phyloP scores from a whole-genome alignment of 75 land plant genomes.

The Cryptomeria japonica region DNA sequence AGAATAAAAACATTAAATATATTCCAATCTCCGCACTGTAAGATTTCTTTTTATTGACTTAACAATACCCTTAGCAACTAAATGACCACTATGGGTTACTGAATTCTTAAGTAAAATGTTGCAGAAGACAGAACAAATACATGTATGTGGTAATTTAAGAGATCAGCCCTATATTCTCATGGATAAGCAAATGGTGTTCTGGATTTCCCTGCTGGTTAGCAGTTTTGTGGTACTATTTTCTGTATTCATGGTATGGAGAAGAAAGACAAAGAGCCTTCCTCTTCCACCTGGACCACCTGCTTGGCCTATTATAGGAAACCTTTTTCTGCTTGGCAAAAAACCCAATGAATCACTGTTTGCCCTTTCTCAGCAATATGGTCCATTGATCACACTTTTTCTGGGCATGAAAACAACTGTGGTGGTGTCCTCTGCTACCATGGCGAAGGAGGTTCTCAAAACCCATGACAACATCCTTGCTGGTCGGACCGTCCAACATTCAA shows the following conservation, averaged over 20 bases:
- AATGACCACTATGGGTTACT: too few species aligned
- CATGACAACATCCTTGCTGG: background rate
- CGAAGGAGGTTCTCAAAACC: background rate
- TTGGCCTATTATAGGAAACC: background rate
- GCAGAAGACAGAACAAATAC: too few species aligned
- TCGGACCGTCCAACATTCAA: background rate
- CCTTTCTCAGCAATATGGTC: background rate
- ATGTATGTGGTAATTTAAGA: too few species aligned
- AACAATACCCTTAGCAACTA: too few species aligned
- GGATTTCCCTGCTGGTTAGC: too few species aligned
- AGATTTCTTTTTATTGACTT: too few species aligned
- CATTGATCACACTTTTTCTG: background rate
- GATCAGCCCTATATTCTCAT: background rate
- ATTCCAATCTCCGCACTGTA: too few species aligned
- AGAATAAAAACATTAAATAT: too few species aligned
- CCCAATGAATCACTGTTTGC: background rate
- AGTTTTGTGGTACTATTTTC: too few species aligned
- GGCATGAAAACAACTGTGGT: background rate
- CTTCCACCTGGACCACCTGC: background rate
- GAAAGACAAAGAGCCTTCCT: background rate
- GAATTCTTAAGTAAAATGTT: too few species aligned
- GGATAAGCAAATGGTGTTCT: background rate
- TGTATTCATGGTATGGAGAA: background rate
- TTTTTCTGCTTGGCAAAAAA: background rate
- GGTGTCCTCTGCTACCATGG: background rate